Evolutionary conservation across 345 rosid genomes (phyloP).

Genomic region (Draba incana): DNA sequence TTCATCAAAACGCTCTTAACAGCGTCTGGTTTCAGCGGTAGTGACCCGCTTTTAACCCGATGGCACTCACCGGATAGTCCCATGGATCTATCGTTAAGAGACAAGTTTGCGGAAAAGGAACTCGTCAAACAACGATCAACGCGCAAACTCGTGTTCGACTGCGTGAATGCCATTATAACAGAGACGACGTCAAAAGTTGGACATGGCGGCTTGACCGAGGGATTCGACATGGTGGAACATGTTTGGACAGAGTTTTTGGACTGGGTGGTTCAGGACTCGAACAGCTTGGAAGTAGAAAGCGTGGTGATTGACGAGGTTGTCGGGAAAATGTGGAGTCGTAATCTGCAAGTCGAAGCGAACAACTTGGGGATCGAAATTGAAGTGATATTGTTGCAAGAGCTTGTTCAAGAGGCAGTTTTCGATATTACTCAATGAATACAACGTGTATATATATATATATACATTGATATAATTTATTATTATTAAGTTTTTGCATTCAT

Average conservation of each 20-base stretch:
- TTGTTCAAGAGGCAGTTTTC: conserved; percentile 74
- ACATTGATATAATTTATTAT: conserved; percentile 11
- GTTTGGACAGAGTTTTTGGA: conserved; percentile 71
- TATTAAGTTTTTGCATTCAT: conserved; percentile 19
- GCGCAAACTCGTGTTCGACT: conserved; percentile 72
- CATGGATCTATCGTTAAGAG: conserved; percentile 71
- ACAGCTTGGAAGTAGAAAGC: conserved; percentile 61
- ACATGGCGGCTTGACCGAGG: conserved; percentile 8
- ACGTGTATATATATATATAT: conserved; percentile 28
- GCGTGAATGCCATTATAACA: conserved; percentile 62
- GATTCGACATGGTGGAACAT: conserved; percentile 51
- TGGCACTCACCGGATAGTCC: conserved; percentile 86
- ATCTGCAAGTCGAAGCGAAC: conserved; percentile 57
- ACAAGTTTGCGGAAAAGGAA: conserved; percentile 56
- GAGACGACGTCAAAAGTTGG: conserved; percentile 43
- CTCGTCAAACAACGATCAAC: conserved; percentile 57
- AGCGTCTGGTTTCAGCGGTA: conserved; percentile 55
- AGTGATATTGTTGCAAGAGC: conserved; percentile 68
- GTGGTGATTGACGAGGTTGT: conserved; percentile 71
- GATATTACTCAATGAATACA: conserved; percentile 47
- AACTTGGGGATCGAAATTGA: conserved; percentile 61
- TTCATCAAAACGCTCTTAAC: conserved; percentile 59
- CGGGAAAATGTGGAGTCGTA: conserved; percentile 68
- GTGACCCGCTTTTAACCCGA: conserved; percentile 44
- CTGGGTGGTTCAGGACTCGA: conserved; percentile 62